Conservation (phyloP, 2,329 filamentous ascomycete genomes). For the Periconia digitata region DNA sequence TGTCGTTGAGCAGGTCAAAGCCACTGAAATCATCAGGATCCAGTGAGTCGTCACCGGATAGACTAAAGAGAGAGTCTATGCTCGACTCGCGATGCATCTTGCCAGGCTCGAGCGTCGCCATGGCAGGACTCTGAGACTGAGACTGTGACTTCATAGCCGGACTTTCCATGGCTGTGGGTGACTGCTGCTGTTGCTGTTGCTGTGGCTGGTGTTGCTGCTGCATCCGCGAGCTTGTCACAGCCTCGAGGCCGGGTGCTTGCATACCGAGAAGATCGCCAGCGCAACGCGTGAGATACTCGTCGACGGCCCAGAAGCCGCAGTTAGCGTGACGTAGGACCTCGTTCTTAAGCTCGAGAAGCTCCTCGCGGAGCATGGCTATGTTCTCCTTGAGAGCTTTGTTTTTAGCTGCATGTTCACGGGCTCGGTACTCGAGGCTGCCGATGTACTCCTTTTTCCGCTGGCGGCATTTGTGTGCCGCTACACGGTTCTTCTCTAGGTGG, state of each 20-base stretch:
- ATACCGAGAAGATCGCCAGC: conserved; percentile 38
- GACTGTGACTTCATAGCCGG: neutral
- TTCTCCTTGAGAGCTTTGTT: conserved; percentile 40
- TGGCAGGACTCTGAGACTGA: conserved; percentile 8
- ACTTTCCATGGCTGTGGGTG: neutral
- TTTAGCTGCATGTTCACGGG: conserved; percentile 41
- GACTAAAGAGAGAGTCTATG: conserved; percentile 14
- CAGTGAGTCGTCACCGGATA: conserved; percentile 12
- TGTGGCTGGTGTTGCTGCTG: conserved; percentile 5
- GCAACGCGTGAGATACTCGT: conserved; percentile 41
- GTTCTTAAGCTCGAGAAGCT: conserved; percentile 41
- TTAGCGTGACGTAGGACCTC: conserved; percentile 40
- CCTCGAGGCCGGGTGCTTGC: conserved; percentile 13
- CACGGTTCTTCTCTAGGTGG: conserved; percentile 67
- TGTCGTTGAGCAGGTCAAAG: conserved; percentile 36
- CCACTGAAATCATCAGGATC: conserved; percentile 27
- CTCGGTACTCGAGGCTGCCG: conserved; percentile 51
- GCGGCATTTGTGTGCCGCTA: conserved; percentile 73
- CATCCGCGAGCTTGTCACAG: neutral
- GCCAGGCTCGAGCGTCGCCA: conserved; percentile 4
- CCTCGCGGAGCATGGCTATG: conserved; percentile 36
- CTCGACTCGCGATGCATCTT: conserved; percentile 14
- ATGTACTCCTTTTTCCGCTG: conserved; percentile 67
- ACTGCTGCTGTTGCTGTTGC: neutral
- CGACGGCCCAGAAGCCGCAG: conserved; percentile 41